Evolutionary conservation across 345 rosid genomes (phyloP).

Genomic region (Syzygium grande): DNA sequence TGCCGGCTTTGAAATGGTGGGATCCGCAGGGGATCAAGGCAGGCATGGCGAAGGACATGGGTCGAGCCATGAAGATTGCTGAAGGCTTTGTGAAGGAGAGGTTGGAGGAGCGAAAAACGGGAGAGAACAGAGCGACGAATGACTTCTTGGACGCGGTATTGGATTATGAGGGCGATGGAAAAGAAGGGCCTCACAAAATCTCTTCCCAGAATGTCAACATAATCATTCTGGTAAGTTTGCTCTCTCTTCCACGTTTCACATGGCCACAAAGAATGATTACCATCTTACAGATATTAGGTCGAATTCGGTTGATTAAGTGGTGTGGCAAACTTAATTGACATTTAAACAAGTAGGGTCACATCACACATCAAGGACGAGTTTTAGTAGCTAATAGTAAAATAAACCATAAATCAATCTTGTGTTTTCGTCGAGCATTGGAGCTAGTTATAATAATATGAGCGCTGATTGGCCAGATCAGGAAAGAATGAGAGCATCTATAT

Average conservation of each 20-base stretch:
- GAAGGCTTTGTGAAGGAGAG: background rate
- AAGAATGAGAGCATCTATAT: background rate
- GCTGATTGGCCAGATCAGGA: background rate
- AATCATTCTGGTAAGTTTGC: background rate
- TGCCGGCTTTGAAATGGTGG: constrained; percentile 1
- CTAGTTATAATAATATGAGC: background rate
- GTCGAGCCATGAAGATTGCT: background rate
- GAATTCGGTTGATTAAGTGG: background rate
- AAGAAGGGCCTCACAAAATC: background rate
- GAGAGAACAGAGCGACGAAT: background rate
- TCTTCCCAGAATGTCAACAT: background rate
- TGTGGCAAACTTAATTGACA: background rate
- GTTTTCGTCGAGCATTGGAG: background rate
- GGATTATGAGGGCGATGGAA: background rate
- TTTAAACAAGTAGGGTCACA: background rate
- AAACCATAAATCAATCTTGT: background rate
- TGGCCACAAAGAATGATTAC: background rate
- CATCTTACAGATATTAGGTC: background rate
- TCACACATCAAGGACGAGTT: background rate
- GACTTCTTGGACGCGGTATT: background rate
- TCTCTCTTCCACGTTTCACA: background rate
- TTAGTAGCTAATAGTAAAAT: background rate
- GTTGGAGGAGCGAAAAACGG: background rate
- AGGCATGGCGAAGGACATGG: constrained; percentile 1
- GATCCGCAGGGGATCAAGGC: constrained; percentile 23